phyloP scores from a whole-genome alignment of 192 early-diverging fungal species.

The Dimargaris cristalligena region DNA sequence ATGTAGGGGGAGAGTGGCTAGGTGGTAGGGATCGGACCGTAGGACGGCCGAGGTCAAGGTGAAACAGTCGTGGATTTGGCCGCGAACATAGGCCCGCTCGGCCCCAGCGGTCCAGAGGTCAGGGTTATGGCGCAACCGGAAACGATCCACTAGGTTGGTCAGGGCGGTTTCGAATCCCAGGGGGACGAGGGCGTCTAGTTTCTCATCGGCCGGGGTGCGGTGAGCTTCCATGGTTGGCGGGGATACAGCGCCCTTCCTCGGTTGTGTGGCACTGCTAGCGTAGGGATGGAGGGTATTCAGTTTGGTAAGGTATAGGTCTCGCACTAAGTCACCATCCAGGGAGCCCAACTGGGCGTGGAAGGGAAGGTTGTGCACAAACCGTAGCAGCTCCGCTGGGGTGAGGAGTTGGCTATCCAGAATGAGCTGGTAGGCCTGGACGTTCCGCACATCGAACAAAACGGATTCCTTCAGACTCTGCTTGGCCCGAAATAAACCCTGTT shows the following conservation, averaged over 20 bases:
- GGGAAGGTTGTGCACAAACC: slow-evolving; percentile 11
- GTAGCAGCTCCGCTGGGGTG: not conserved
- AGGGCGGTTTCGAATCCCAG: not conserved
- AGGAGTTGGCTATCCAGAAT: slow-evolving; percentile 4
- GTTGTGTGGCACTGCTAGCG: no score
- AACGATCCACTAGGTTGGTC: not conserved
- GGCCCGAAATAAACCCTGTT: slow-evolving; percentile 31
- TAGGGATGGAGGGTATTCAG: slow-evolving; percentile 18
- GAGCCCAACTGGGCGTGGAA: slow-evolving; percentile 4
- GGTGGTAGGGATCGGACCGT: slow-evolving; percentile 37
- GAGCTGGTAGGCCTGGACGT: slow-evolving; percentile 25
- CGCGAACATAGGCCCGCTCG: not conserved
- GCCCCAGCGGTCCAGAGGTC: not conserved
- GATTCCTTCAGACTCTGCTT: slow-evolving; percentile 44
- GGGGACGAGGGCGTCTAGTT: not conserved
- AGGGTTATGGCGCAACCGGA: not conserved
- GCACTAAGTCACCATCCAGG: slow-evolving; percentile 5
- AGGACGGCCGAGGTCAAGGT: slow-evolving; percentile 28
- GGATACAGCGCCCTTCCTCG: no score
- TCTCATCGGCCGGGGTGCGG: not conserved
- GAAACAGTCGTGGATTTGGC: slow-evolving; percentile 2
- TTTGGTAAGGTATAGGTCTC: slow-evolving; percentile 7
- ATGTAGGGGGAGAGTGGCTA: slow-evolving; percentile 38
- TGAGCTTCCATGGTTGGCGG: not conserved
- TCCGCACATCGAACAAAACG: slow-evolving; percentile 40